phyloP scores from a whole-genome alignment of 371 early-diverging fungal species.

The Nematocida displodere region DNA sequence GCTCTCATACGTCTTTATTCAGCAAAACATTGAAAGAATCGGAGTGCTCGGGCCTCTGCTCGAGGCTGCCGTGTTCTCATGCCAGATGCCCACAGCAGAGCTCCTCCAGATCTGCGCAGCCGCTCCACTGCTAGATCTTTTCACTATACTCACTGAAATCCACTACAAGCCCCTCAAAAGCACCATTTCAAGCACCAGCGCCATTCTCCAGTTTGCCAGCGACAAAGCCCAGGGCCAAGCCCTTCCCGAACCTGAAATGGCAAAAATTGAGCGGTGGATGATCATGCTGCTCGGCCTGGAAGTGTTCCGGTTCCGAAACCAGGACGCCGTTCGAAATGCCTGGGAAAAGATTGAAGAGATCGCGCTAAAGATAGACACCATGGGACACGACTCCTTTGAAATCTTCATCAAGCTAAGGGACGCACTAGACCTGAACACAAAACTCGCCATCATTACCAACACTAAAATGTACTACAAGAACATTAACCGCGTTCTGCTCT shows the following conservation, averaged over 20 bases:
- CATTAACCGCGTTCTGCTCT: constrained; percentile 45
- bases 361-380: background rate
- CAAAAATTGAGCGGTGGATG: constrained; percentile 2
- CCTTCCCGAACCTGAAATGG: background rate
- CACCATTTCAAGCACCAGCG: background rate
- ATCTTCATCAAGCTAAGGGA: constrained; percentile 44
- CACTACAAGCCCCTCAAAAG: constrained; percentile 30
- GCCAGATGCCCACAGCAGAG: background rate
- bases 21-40: constrained; percentile 13
- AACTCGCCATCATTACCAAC: constrained; percentile 2
- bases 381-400: constrained; percentile 39
- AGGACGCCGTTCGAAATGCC: background rate
- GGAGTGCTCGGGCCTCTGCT: background rate
- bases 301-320: constrained; percentile 3
- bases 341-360: constrained; percentile 14
- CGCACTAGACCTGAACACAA: background rate
- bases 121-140: background rate
- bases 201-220: constrained; percentile 15
- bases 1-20: constrained; percentile 6
- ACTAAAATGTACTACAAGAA: constrained; percentile 40
- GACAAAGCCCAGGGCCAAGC: background rate
- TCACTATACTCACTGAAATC: background rate
- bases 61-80: background rate
- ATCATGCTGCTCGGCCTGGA: background rate
- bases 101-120: background rate